Conservation (phyloP, 257 asterid species). For the Pogostemon cablin region DNA sequence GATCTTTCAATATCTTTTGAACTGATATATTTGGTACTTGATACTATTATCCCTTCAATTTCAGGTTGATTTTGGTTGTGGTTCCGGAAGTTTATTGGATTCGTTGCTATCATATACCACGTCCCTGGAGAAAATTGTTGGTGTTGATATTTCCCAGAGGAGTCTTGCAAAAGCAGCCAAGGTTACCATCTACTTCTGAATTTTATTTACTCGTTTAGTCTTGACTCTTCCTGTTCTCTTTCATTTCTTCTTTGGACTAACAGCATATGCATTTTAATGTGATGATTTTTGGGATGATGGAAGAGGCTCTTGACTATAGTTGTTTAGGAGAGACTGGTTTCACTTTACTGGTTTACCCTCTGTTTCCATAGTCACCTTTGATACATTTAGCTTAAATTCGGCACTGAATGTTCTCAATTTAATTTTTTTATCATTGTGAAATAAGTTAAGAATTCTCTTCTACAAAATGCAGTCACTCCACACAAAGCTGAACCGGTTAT, state of each 20-base stretch:
- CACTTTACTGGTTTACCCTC: neutral
- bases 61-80: slow-evolving; percentile 99
- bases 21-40: slow-evolving; percentile 17
- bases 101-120: slow-evolving; percentile 77
- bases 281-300: too few species aligned
- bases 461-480: slow-evolving; percentile 65
- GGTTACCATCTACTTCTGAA: slow-evolving; percentile 48
- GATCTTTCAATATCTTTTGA: slow-evolving; percentile 26
- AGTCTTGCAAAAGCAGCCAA: slow-evolving; percentile 91
- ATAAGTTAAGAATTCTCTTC: neutral
- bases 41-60: slow-evolving; percentile 33
- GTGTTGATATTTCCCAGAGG: slow-evolving; percentile 79
- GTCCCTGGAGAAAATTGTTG: slow-evolving; percentile 77
- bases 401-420: slow-evolving; percentile 2
- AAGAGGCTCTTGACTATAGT: too few species aligned
- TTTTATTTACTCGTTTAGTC: neutral
- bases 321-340: too few species aligned
- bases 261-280: neutral
- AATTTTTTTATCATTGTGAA: neutral
- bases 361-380: neutral
- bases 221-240: too few species aligned
- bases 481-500: slow-evolving; percentile 56
- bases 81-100: slow-evolving; percentile 93
- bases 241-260: neutral
- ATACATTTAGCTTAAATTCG: neutral